Evolutionary conservation across 73 alveolate species (phyloP), one percentile per base, ranked within the genome.

Genomic region (Effrenium voratum): DNA sequence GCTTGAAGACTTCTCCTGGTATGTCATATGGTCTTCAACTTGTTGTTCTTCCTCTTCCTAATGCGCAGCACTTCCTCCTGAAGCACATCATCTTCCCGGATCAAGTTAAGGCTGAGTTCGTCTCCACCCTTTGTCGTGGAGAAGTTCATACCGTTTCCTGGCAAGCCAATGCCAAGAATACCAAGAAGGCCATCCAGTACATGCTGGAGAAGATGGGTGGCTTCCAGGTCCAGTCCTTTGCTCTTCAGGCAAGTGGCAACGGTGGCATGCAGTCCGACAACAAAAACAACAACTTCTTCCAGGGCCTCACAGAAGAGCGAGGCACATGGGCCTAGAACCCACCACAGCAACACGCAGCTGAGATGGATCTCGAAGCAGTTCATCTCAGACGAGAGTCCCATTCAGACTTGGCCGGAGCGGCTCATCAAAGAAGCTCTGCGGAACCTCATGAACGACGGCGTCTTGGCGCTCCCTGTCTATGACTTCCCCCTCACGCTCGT

Each of bases 361-460:
- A 34, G 72, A 32, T 60, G 70, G 95, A 87, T 87, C 10, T 28
- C 84, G 3, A 87, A 87, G 55, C 95, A 87, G 30, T 47, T 59
- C 66, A 86, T 36, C 50, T 26, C 81, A 10, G 94, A 86, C 8
- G 94, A 59, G 3, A 59, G 49, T 28, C 94, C 83, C 34, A 28
- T 86, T 36, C 2, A 22, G 0, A 1, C 40, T 1, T 87, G 95
- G 95, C 95, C 95, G 8, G 95, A 87, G 32, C 59, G 95, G 1
- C 79, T 84, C 45, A 84, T 84, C 79, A 84, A 84, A 50, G 93
- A 84, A 49, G 80, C 93, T 5, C 59, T 87, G 32, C 30, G 95
- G 10, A 87, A 87, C 70, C 82, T 87, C 47, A 87, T 59, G 95
- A 41, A 30, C 19, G 95, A 59, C 44, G 95, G 95, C 10, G 95